These are phyloP conservation scores for Candida albicans DNA, from an alignment of 1,139 yeast species.

Conservation along the genomic window DNA sequence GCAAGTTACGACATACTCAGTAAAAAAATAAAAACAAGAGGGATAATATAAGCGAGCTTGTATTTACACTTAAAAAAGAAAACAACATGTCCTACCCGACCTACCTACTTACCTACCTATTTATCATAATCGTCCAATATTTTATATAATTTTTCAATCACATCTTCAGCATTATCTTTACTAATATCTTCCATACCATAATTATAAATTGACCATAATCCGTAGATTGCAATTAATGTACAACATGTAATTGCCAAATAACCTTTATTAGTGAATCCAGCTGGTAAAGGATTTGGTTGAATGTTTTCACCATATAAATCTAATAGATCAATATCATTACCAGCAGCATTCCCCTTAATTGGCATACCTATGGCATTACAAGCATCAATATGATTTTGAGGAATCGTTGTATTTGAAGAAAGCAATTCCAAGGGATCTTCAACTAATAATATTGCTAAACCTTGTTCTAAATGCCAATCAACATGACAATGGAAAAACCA, in stretches of 20 bases:
- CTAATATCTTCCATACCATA: conserved; percentile 81
- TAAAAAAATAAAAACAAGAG: no score
- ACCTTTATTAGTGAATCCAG: conserved; percentile 89
- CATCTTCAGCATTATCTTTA: conserved; percentile 52
- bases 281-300: conserved; percentile 66
- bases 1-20: no score
- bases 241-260: conserved; percentile 85
- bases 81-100: no score
- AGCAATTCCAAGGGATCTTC: conserved; percentile 61
- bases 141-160: conserved; percentile 49
- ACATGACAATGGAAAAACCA: conserved; percentile 69
- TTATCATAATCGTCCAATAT: conserved; percentile 35
- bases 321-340: conserved; percentile 56
- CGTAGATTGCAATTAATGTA: conserved; percentile 73
- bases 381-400: conserved; percentile 56
- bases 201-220: conserved; percentile 70
- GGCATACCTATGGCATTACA: conserved; percentile 57
- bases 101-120: no score
- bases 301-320: conserved; percentile 72
- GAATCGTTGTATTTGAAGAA: conserved; percentile 44
- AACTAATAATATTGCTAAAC: conserved; percentile 51
- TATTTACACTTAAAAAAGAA: no score
- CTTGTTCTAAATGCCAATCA: conserved; percentile 66
- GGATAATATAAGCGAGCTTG: no score
- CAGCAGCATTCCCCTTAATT: conserved; percentile 83